Evolutionary conservation across 1,284 basidiomycete species (phyloP).

Genomic region (Cystobasidium pallidum): DNA sequence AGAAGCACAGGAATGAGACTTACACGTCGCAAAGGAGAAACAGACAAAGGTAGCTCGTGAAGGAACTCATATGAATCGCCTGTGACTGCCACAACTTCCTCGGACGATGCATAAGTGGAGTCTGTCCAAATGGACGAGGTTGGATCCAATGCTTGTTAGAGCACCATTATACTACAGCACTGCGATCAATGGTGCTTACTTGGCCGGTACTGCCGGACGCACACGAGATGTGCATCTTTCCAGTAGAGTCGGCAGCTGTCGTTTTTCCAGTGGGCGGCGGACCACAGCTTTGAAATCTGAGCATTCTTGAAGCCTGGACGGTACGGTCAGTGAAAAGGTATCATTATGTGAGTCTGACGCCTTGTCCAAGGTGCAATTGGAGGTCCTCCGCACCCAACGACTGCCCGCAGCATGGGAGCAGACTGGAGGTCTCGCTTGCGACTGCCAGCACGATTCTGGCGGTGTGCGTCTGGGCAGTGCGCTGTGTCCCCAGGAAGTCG

Average conservation of each 20-base stretch:
- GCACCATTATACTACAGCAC: no score
- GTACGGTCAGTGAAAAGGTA: no score
- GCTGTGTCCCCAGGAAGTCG: constrained; percentile 1
- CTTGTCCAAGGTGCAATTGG: no score
- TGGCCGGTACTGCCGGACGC: constrained; percentile 25
- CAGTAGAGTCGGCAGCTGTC: constrained; percentile 28
- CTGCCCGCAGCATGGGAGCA: constrained; percentile 39
- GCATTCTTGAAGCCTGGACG: constrained; percentile 32
- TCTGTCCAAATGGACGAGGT: constrained; percentile 25
- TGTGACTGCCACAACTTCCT: constrained; percentile 11
- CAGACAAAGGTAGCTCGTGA: constrained; percentile 19
- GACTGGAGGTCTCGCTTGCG: constrained; percentile 26
- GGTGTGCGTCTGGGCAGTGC: constrained; percentile 1
- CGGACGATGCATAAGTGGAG: constrained; percentile 31
- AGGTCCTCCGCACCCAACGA: constrained; percentile 20
- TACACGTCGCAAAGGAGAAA: not conserved
- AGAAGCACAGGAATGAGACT: not conserved
- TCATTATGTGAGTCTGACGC: no score
- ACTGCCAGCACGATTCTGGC: constrained; percentile 19
- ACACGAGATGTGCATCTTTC: constrained; percentile 35
- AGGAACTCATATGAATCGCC: constrained; percentile 14
- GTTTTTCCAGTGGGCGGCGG: constrained; percentile 34
- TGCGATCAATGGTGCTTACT: no score
- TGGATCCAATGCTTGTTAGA: no score
- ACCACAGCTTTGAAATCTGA: constrained; percentile 41